phyloP scores from a whole-genome alignment of 1,284 basidiomycete species.

The Chalciporus sp. region DNA sequence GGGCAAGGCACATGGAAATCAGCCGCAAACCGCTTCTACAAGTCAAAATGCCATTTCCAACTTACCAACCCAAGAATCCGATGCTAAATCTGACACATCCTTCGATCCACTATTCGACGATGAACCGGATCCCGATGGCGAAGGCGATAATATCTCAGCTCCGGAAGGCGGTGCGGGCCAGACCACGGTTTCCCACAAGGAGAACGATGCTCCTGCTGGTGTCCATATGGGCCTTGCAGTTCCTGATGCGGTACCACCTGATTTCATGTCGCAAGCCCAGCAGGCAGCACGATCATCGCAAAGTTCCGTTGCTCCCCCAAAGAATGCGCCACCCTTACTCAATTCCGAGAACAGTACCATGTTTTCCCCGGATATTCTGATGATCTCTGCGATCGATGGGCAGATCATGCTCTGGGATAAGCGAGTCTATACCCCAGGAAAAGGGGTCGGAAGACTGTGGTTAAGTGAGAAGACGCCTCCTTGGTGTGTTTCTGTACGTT shows the following conservation, averaged over 20 bases:
- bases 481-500: conserved; percentile 88
- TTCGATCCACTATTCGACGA: conserved; percentile 83
- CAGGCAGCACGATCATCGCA: conserved; percentile 33
- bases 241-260: conserved; percentile 30
- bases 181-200: conserved; percentile 20
- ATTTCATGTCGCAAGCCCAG: conserved; percentile 27
- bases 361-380: conserved; percentile 83
- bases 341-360: conserved; percentile 59
- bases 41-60: conserved; percentile 30
- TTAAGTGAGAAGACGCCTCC: conserved; percentile 91
- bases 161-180: conserved; percentile 16
- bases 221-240: conserved; percentile 24
- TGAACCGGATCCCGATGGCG: conserved; percentile 60
- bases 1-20: conserved; percentile 20
- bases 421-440: conserved; percentile 63
- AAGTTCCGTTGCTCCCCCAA: conserved; percentile 50
- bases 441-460: conserved; percentile 81
- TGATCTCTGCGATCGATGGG: conserved; percentile 92
- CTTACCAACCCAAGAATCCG: conserved; percentile 42
- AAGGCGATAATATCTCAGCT: conserved; percentile 33
- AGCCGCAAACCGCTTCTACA: conserved; percentile 17
- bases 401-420: conserved; percentile 93
- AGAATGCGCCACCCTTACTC: conserved; percentile 73
- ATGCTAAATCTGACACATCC: conserved; percentile 74
- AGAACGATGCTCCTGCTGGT: conserved; percentile 11